phyloP scores from a whole-genome alignment of 2,329 filamentous ascomycete species.

The Chaetomiaceae sp. region DNA sequence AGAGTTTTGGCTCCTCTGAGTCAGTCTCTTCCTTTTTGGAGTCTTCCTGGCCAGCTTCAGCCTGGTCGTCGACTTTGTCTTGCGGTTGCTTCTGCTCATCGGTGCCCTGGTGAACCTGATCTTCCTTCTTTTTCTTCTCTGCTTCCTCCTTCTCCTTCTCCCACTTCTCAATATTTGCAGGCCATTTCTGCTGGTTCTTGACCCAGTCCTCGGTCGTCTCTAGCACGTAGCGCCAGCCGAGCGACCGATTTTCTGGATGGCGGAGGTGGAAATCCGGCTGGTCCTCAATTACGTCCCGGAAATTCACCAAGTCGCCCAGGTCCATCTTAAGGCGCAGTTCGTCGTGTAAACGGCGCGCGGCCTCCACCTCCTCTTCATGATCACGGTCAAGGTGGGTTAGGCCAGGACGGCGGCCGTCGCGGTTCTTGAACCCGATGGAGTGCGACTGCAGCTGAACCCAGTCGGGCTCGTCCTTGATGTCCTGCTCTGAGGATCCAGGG shows the following conservation, averaged over 20 bases:
- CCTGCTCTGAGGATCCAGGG: slow-evolving; percentile 12
- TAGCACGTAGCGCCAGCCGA: slow-evolving; percentile 45
- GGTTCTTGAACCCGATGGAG: slow-evolving; percentile 12
- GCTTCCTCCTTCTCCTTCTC: slow-evolving; percentile 27
- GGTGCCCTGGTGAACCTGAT: slow-evolving; percentile 15
- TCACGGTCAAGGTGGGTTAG: neutral
- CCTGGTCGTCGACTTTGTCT: neutral
- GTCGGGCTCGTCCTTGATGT: slow-evolving; percentile 8
- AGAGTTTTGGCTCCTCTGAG: slow-evolving; percentile 32
- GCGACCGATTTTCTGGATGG: slow-evolving; percentile 37
- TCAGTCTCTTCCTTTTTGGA: neutral
- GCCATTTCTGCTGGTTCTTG: slow-evolving; percentile 43
- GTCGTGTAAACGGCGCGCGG: slow-evolving; percentile 1
- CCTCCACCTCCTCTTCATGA: slow-evolving; percentile 8
- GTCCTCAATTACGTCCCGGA: slow-evolving; percentile 12
- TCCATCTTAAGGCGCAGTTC: neutral
- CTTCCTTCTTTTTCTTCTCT: slow-evolving; percentile 13
- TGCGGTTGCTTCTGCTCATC: slow-evolving; percentile 7
- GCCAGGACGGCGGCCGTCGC: slow-evolving; percentile 7
- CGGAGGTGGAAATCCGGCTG: slow-evolving; percentile 38
- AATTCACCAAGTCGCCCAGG: slow-evolving; percentile 12
- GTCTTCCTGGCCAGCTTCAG: slow-evolving; percentile 7
- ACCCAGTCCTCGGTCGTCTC: slow-evolving; percentile 43
- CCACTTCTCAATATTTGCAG: slow-evolving; percentile 36
- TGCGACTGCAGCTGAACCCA: slow-evolving; percentile 8